phyloP scores from a whole-genome alignment of 805 yeast genomes.

The Suhomyces prunicola region DNA sequence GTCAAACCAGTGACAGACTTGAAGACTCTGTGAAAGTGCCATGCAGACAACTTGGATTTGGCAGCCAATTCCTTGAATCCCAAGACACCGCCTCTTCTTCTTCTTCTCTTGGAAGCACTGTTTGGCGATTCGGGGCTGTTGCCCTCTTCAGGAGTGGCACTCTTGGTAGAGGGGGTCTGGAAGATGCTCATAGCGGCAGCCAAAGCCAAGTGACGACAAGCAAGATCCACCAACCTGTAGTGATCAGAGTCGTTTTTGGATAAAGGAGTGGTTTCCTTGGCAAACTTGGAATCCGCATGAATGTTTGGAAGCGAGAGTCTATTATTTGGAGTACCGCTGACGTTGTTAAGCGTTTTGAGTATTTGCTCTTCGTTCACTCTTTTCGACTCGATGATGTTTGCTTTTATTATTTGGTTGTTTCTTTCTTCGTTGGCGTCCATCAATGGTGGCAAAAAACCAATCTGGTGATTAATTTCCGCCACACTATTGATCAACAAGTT shows the following conservation, averaged over 20 bases:
- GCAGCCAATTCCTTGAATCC: conserved; percentile 88
- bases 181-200: conserved; percentile 60
- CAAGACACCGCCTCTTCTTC: conserved; percentile 72
- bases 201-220: conserved; percentile 78
- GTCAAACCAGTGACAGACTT: conserved; percentile 83
- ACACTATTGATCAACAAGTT: conserved; percentile 49
- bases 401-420: conserved; percentile 35
- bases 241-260: conserved; percentile 68
- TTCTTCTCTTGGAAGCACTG: conserved; percentile 35
- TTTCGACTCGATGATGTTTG: conserved; percentile 29
- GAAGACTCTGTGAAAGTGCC: conserved; percentile 93
- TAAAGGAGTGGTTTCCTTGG: conserved; percentile 27
- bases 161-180: conserved; percentile 18
- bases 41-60: conserved; percentile 76
- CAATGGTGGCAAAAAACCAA: conserved; percentile 56
- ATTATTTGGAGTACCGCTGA: conserved; percentile 15
- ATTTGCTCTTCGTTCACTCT: conserved; percentile 23
- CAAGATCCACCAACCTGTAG: conserved; percentile 64
- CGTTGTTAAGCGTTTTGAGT: conserved; percentile 17
- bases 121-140: conserved; percentile 9
- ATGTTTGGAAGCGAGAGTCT: conserved; percentile 30
- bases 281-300: conserved; percentile 19
- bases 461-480: conserved; percentile 49
- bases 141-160: conserved; percentile 17
- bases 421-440: conserved; percentile 44